Evolutionary conservation across 1,284 basidiomycete species (phyloP), one percentile per base, ranked within the genome.

Genomic region (Leccinum pachyderme): DNA sequence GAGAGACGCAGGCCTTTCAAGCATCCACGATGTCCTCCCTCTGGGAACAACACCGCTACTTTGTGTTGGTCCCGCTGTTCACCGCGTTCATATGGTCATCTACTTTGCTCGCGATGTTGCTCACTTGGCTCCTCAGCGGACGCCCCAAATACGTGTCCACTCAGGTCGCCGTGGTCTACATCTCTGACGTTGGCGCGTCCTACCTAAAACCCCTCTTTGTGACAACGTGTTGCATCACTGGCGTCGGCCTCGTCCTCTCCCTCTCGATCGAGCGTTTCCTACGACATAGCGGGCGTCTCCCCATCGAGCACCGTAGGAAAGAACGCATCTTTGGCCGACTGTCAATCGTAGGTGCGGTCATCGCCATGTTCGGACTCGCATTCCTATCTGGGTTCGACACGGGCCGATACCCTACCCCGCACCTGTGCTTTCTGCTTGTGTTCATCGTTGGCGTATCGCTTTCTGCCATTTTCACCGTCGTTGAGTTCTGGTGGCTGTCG

Each of bases 161-260:
- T 68, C 78, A 83, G 32, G 80, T 80, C 33, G 72, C 67, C 5
- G 81, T 90, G 51, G 82, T 83, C 11, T 89, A 86, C 68, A 89
- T 90, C 49, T 89, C 86, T 24, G 87, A 90, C 63, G 71, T 90
- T 32, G 88, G 84, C 22, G 88, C 87, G 24, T 79, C 79, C 61
- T 75, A 78, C 45, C 72, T 91, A 32, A 89, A 90, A 65, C 88
- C 88, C 6, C 75, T 91, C 29, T 91, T 91, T 64, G 73, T 90
- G 44, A 72, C 76, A 7, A 82, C 82, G 13, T 83, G 81, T 61
- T 72, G 74, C 35, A 77, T 88, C 54, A 88, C 87, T 2, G 83
- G 78, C 1, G 70, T 80, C 1, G 75, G 77, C 0, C 87, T 90
- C 68, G 73, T 87, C 61, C 67, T 84, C 46, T 79, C 81, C 7